Conservation (phyloP, 306 rosid genomes). For the Senna siamea region DNA sequence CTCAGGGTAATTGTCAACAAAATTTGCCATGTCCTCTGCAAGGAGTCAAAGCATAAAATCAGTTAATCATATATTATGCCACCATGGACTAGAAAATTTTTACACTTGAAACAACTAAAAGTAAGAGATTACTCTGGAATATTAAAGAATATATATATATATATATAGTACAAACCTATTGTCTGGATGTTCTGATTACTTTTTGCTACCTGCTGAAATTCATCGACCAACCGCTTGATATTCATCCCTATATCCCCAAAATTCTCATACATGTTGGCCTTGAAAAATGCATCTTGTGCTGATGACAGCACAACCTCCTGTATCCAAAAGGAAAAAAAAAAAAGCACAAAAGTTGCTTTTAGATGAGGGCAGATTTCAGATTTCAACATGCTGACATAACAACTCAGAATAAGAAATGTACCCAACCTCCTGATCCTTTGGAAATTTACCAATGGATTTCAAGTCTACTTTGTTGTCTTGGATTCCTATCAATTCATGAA, state of each 20-base stretch:
- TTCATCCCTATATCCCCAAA: constrained; percentile 99
- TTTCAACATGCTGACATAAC: constrained; percentile 23
- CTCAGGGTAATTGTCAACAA: constrained; percentile 95
- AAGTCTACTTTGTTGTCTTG: constrained; percentile 94
- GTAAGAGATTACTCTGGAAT: constrained; percentile 12
- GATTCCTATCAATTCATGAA: constrained; percentile 93
- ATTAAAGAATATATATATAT: constrained; percentile 13
- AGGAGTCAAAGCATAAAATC: constrained; percentile 41
- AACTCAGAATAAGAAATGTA: constrained; percentile 35
- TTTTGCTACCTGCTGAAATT: constrained; percentile 84
- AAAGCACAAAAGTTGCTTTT: constrained; percentile 32
- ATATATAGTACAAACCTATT: constrained; percentile 65
- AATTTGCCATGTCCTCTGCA: constrained; percentile 96
- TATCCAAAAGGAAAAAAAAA: background rate
- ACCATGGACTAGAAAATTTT: constrained; percentile 26
- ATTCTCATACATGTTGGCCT: constrained; percentile 89
- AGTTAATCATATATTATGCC: constrained; percentile 17
- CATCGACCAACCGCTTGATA: constrained; percentile 92
- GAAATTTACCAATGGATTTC: constrained; percentile 67
- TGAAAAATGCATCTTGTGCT: constrained; percentile 89
- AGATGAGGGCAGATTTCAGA: constrained; percentile 34
- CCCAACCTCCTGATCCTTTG: constrained; percentile 92
- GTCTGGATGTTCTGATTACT: constrained; percentile 95
- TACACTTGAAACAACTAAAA: constrained; percentile 15
- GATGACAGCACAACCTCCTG: constrained; percentile 97